A percentile compares a stretch with the other conserved stretches of the same genome.
phyloP scores from a whole-genome alignment of 805 yeast species.

The Metschnikowia santaceciliae region DNA sequence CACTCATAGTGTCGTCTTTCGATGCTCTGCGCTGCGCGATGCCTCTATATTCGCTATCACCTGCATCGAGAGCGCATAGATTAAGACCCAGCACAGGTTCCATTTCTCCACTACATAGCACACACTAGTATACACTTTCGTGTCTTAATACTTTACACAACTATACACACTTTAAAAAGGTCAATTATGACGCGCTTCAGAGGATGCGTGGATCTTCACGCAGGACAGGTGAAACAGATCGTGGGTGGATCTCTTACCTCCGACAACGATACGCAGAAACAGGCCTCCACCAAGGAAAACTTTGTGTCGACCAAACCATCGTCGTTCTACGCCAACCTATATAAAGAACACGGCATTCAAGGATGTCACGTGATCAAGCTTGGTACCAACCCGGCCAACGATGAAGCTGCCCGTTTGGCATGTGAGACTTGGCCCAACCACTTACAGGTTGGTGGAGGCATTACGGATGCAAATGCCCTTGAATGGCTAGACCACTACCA shows the following conservation, averaged over 20 bases:
- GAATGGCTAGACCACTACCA: slow-evolving; percentile 66
- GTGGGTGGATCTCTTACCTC: slow-evolving; percentile 84
- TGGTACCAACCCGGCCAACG: slow-evolving; percentile 73
- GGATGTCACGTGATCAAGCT: slow-evolving; percentile 94
- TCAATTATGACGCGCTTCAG: slow-evolving; percentile 75
- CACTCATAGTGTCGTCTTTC: slow-evolving; percentile 13
- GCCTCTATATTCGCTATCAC: not conserved
- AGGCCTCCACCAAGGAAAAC: slow-evolving; percentile 44
- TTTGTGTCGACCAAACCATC: slow-evolving; percentile 76
- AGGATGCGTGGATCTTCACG: slow-evolving; percentile 94
- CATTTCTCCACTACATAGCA: no score
- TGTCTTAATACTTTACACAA: no score
- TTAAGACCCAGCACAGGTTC: not conserved
- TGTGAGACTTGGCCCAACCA: slow-evolving; percentile 65
- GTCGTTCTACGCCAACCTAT: slow-evolving; percentile 68
- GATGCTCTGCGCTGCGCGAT: slow-evolving; percentile 5
- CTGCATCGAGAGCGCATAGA: not conserved
- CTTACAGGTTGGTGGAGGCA: slow-evolving; percentile 93
- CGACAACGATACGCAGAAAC: slow-evolving; percentile 42
- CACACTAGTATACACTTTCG: no score
- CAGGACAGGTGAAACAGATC: slow-evolving; percentile 93
- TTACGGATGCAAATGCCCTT: slow-evolving; percentile 66
- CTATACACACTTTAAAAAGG: no score
- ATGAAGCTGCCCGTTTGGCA: slow-evolving; percentile 77
- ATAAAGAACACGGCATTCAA: slow-evolving; percentile 49